Percentiles rank a stretch among this genome's conserved stretches.
Evolutionary conservation across 352 stramenopile species (phyloP).

Genomic region (Pythium plurisporium): DNA sequence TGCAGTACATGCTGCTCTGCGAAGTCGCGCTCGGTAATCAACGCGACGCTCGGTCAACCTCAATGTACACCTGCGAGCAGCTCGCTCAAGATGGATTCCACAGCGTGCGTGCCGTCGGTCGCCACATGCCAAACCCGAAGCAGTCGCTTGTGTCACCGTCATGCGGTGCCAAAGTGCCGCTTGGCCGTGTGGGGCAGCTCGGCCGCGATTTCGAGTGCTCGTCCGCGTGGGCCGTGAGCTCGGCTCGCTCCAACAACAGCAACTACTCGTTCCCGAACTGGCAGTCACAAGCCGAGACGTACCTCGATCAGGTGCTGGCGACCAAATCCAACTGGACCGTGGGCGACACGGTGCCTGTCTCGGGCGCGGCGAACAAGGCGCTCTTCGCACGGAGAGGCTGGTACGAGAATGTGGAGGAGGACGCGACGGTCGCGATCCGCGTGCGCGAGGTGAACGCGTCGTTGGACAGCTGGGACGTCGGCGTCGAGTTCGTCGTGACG

Average conservation of each 20-base stretch:
- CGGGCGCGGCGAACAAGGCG: background rate
- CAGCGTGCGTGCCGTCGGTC: conserved; percentile 51
- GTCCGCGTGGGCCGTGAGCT: conserved; percentile 37
- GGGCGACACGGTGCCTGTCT: background rate
- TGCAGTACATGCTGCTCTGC: conserved; percentile 72
- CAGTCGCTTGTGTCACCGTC: conserved; percentile 47
- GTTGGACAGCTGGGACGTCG: background rate
- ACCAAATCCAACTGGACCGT: background rate
- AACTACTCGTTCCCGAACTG: background rate
- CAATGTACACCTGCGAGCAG: conserved; percentile 26
- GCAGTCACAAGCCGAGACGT: background rate
- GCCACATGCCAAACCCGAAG: conserved; percentile 43
- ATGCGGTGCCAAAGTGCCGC: conserved; percentile 38
- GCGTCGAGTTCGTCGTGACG: conserved; percentile 6
- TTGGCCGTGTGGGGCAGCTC: conserved; percentile 43
- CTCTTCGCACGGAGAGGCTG: conserved; percentile 5
- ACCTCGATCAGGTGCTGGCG: background rate
- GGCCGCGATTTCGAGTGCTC: conserved; percentile 36
- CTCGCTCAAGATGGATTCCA: conserved; percentile 28
- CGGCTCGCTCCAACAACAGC: conserved; percentile 25
- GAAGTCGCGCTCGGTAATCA: conserved; percentile 65
- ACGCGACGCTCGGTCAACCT: too few relatives aligned
- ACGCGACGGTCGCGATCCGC: conserved; percentile 2
- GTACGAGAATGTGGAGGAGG: background rate
- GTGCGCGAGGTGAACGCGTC: background rate